Percentiles rank a stretch among this genome's conserved stretches.
Evolutionary conservation across 1,139 yeast species (phyloP).

Genomic region (Candida labiduridarum): DNA sequence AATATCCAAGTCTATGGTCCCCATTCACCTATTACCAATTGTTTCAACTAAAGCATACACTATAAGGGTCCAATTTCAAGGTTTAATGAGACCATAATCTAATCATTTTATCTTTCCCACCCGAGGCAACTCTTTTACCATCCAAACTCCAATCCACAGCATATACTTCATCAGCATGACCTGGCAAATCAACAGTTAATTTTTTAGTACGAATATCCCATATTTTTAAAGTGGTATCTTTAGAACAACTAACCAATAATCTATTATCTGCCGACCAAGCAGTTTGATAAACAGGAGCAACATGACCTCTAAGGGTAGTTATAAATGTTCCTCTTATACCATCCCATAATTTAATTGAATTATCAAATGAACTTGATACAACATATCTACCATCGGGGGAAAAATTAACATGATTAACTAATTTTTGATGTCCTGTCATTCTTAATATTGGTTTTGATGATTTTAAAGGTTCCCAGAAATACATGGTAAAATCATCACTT

Average conservation of each 20-base stretch:
- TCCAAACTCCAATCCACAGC: conserved; percentile 99
- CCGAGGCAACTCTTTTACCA: conserved; percentile 90
- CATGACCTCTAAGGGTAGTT: conserved; percentile 93
- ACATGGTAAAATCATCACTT: conserved; percentile 97
- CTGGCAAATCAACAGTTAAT: conserved; percentile 86
- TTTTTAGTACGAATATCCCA: conserved; percentile 94
- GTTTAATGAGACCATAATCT: conserved; percentile 86
- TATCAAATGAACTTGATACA: conserved; percentile 94
- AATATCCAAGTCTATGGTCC: no score
- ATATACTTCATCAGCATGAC: conserved; percentile 92
- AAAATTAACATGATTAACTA: conserved; percentile 93
- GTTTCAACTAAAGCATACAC: no score
- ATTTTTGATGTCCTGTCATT: conserved; percentile 97
- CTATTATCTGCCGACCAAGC: conserved; percentile 98
- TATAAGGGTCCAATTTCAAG: background rate
- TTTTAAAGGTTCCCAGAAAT: conserved; percentile 89
- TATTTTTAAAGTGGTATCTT: conserved; percentile 94
- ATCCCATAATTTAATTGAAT: conserved; percentile 94
- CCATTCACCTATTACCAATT: no score
- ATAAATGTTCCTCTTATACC: conserved; percentile 89
- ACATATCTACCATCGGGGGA: conserved; percentile 93
- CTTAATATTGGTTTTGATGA: conserved; percentile 82
- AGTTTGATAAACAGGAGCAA: conserved; percentile 97
- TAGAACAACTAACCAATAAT: conserved; percentile 87
- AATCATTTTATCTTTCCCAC: conserved; percentile 94